Evolutionary conservation across 2,329 filamentous ascomycete genomes (phyloP), one percentile per base, ranked within the genome.

Genomic region (Coniochaeta sp.): DNA sequence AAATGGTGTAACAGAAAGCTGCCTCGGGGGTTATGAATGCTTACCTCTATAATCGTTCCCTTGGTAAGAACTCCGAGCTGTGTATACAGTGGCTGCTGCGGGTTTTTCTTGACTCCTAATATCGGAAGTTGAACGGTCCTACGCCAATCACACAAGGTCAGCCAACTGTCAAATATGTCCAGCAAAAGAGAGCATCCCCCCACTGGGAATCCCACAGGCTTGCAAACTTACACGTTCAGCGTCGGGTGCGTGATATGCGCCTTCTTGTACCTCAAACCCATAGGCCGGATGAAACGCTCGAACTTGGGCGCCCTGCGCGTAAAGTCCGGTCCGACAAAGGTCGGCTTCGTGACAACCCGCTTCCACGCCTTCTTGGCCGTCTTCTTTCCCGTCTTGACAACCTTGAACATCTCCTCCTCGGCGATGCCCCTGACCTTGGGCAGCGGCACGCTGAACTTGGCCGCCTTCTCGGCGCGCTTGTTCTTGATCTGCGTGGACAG

Each of bases 381-480:
- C 82, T 96, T 97, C 85, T 96, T 96, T 69, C 95, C 93, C 34
- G 93, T 98, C 79, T 92, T 92, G 70, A 98, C 87, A 16, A 96
- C 69, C 65, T 70, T 93, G 81, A 98, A 98, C 89, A 97, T 93
- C 79, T 96, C 93, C 81, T 96, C 91, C 79, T 98, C 93, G 66
- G 85, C 87, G 68, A 98, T 97, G 65, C 91, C 93, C 70, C 90
- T 86, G 52, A 98, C 95, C 78, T 96, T 97, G 38, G 95, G 95
- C 70, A 99, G 75, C 1, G 95, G 95, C 42, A 98, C 95, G 34
- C 84, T 85, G 73, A 97, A 98, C 72, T 93, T 90, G 57, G 95
- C 95, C 7, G 93, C 91, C 83, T 97, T 96, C 75, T 96, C 96
- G 64, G 84, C 84, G 44, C 95, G 84, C 82, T 96, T 96, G 75